Evolutionary conservation across 2,329 filamentous ascomycete genomes (phyloP).

Genomic region (Fusarium foetens): DNA sequence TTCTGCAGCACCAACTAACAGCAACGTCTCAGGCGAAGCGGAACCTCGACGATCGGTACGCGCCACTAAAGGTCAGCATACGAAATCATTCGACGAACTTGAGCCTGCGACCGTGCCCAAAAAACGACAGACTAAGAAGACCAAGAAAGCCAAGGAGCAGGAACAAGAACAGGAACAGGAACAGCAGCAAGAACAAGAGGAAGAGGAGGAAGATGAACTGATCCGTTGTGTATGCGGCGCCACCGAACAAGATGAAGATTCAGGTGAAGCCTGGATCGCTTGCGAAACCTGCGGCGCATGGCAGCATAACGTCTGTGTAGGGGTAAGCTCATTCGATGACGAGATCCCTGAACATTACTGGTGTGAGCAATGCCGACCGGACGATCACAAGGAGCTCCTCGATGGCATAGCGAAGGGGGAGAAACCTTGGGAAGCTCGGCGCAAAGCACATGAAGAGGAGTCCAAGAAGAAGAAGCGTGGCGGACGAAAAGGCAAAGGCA

Average conservation of each 20-base stretch:
- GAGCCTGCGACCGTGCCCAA: slow-evolving; percentile 68
- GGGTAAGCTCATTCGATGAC: slow-evolving; percentile 80
- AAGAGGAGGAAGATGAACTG: slow-evolving; percentile 69
- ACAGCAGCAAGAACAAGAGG: slow-evolving; percentile 62
- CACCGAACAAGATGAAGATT: slow-evolving; percentile 84
- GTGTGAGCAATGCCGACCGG: slow-evolving; percentile 88
- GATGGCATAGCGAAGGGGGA: slow-evolving; percentile 82
- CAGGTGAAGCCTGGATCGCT: slow-evolving; percentile 92
- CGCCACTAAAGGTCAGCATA: slow-evolving; percentile 96
- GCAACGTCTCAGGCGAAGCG: slow-evolving; percentile 55
- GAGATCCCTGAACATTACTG: slow-evolving; percentile 87
- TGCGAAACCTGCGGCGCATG: slow-evolving; percentile 93
- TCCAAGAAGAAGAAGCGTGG: slow-evolving; percentile 66
- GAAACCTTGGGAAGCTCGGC: slow-evolving; percentile 83
- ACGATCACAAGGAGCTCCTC: slow-evolving; percentile 83
- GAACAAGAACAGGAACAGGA: slow-evolving; percentile 56
- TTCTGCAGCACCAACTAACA: slow-evolving; percentile 37
- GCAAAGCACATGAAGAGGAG: slow-evolving; percentile 71
- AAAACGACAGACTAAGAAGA: slow-evolving; percentile 59
- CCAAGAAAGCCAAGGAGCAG: slow-evolving; percentile 67
- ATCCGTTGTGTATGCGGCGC: slow-evolving; percentile 95
- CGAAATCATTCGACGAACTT: slow-evolving; percentile 83
- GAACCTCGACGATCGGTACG: slow-evolving; percentile 95
- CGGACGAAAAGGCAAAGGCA: slow-evolving; percentile 71
- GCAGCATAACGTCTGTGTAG: slow-evolving; percentile 98